Evolutionary conservation across 108 stramenopile genomes (phyloP).

Genomic region (Skeletonema grethae): DNA sequence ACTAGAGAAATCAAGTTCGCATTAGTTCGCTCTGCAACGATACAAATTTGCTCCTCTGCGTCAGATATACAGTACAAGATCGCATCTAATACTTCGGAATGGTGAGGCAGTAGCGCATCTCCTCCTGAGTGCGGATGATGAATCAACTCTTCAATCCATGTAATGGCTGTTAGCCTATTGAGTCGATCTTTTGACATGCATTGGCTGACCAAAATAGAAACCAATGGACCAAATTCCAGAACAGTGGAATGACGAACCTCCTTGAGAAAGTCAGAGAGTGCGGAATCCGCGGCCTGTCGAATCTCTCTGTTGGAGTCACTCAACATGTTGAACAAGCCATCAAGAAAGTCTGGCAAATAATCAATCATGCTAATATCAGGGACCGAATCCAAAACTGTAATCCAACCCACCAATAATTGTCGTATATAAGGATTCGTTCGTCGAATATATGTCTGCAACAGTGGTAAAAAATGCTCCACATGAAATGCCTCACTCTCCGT

Average conservation of each 20-base stretch:
- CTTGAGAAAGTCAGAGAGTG: conserved; percentile 82
- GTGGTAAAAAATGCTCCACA: conserved; percentile 93
- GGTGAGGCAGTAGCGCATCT: conserved; percentile 86
- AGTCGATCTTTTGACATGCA: conserved; percentile 93
- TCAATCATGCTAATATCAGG: conserved; percentile 97
- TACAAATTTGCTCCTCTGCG: conserved; percentile 87
- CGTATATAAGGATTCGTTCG: conserved; percentile 96
- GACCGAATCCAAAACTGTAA: conserved; percentile 94
- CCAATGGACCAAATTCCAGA: conserved; percentile 94
- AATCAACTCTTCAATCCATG: conserved; percentile 95
- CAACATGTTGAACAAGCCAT: conserved; percentile 98
- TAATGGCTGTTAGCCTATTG: conserved; percentile 93
- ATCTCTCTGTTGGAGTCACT: conserved; percentile 95
- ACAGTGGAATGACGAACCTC: conserved; percentile 91
- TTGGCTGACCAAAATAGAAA: conserved; percentile 92
- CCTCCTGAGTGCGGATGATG: conserved; percentile 91
- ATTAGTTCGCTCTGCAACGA: conserved; percentile 91
- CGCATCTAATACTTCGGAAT: conserved; percentile 91
- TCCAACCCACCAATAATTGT: conserved; percentile 97
- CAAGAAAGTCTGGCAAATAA: conserved; percentile 94
- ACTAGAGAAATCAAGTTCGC: conserved; percentile 85
- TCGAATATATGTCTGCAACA: conserved; percentile 95
- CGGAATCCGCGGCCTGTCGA: conserved; percentile 89
- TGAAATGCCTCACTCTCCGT: conserved; percentile 92
- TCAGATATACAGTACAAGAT: conserved; percentile 94